Base-by-base conservation (phyloP, 1,139 yeast genomes). In the Yarrowia galli region DNA sequence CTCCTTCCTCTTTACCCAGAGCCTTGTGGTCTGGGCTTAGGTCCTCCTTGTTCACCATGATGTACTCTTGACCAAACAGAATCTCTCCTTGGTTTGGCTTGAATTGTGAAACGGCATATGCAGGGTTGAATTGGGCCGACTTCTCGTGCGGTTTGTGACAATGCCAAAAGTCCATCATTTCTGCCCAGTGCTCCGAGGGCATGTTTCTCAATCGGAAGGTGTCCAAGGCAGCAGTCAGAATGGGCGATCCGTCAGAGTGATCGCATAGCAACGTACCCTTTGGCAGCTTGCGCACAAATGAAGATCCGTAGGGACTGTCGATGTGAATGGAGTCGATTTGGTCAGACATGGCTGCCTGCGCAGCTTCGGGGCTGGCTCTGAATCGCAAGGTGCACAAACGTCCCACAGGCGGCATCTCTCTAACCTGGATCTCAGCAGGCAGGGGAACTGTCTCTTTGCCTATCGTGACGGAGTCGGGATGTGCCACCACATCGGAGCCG, bases 101-200 rank as follows among this genome's bases (percentile, higher is more conserved):
- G 67, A 90, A 77, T 1, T 78, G 75, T 38, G 77, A 70, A 53
- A 72, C 71, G 9, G 77, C 72, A 63, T 74, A 74, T 53, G 71
- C 71, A 3, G 71, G 72, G 45, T 73, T 69, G 73, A 70, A 72
- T 12, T 35, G 35, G 56, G 75, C 68, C 35, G 72, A 72, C 46
- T 79, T 76, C 25, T 73, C 73, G 36, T 81, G 80, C 0, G 99
- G 98, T 75, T 92, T 92, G 76, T 95, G 98, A 75, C 99, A 95
- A 76, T 95, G 98, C 99, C 99, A 95, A 72, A 89, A 90, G 70
- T 95, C 98, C 97, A 95, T 90, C 84, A 95, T 81, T 75, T 95
- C 99, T 15, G 90, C 86, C 99, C 99, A 95, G 68, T 87, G 82
- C 73, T 92, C 98, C 0, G 97, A 89, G 0, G 99, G 99, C 88